Evolutionary conservation across 2,329 filamentous ascomycete genomes (phyloP), one percentile per base, ranked within the genome.

Genomic region (Ophiostoma perfectum): DNA sequence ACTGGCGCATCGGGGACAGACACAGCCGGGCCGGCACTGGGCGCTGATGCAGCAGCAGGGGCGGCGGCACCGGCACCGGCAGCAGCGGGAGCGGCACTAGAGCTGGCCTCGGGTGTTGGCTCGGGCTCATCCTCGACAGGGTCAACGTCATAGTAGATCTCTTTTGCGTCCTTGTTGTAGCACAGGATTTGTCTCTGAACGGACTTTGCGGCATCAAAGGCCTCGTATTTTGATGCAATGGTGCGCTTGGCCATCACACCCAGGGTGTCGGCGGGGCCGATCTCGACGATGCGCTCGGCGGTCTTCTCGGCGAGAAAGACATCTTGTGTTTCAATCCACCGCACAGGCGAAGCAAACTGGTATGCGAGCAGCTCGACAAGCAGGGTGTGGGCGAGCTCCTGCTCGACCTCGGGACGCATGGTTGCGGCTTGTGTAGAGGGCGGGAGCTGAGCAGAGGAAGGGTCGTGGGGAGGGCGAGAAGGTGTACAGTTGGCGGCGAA

Each of bases 291-390:
- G 77, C 95, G 89, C 85, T 99, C 95, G 66, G 95, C 96, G 66
- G 89, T 90, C 82, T 96, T 95, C 80, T 98, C 93, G 73, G 90
- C 94, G 75, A 99, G 90, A 77, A 99, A 95, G 75, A 99, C 95
- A 94, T 99, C 95, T 82, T 99, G 95, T 68, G 95, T 99, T 82
- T 99, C 95, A 80, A 99, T 99, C 95, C 95, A 99, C 88, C 95
- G 90, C 75, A 99, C 95, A 66, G 95, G 95, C 67, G 94, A 98
- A 75, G 95, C 95, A 80, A 99, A 99, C 79, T 99, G 95, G 81
- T 98, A 99, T 83, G 95, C 95, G 74, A 99, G 88, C 73, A 99
- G 91, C 88, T 99, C 95, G 73, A 99, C 92, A 78, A 99, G 91
- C 81, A 99, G 88, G 74, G 94, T 98, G 81, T 99, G 94, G 77